A percentile compares a stretch with the other conserved stretches of the same genome.
Evolutionary conservation across 352 stramenopile species (phyloP).

Genomic region (Globisporangium paddicum): DNA sequence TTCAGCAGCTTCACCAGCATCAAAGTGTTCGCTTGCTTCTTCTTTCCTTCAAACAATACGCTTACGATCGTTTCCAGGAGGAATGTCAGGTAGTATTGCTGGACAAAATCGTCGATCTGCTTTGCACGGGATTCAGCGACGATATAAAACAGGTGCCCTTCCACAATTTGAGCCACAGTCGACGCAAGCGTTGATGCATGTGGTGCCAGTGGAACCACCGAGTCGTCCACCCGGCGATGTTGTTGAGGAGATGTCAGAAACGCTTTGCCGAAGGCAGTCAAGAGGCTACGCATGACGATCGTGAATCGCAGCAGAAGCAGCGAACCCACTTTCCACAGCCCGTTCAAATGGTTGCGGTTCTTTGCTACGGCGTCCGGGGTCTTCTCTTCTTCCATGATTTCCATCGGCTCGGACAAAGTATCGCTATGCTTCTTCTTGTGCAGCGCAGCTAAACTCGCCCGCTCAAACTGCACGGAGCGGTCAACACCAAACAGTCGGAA

Average conservation of each 20-base stretch:
- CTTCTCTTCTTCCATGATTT: slow-evolving; percentile 4
- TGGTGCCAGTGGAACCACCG: slow-evolving; percentile 39
- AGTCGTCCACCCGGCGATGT: slow-evolving; percentile 65
- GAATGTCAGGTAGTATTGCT: slow-evolving; percentile 76
- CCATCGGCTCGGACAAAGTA: slow-evolving; percentile 4
- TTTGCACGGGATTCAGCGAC: slow-evolving; percentile 29
- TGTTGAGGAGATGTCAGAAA: slow-evolving; percentile 59
- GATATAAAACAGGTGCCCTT: slow-evolving; percentile 49
- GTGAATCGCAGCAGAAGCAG: slow-evolving; percentile 77
- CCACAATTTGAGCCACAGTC: slow-evolving; percentile 39
- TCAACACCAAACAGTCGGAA: slow-evolving; percentile 67
- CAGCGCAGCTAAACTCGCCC: slow-evolving; percentile 50
- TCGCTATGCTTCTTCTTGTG: slow-evolving; percentile 35
- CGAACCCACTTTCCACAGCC: slow-evolving; percentile 80
- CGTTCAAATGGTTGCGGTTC: slow-evolving; percentile 8
- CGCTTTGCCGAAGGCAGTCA: slow-evolving; percentile 60
- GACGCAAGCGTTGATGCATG: slow-evolving; percentile 51
- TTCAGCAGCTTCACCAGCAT: slow-evolving; percentile 63
- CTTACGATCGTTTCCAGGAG: slow-evolving; percentile 73
- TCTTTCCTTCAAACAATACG: slow-evolving; percentile 73
- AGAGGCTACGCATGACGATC: slow-evolving; percentile 57
- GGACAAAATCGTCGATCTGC: slow-evolving; percentile 54
- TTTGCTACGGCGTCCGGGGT: neutral
- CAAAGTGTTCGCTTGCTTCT: slow-evolving; percentile 71
- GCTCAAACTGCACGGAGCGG: slow-evolving; percentile 67